Conservation (phyloP, 768 basidiomycete genomes). For the Mycena rebaudengoi region DNA sequence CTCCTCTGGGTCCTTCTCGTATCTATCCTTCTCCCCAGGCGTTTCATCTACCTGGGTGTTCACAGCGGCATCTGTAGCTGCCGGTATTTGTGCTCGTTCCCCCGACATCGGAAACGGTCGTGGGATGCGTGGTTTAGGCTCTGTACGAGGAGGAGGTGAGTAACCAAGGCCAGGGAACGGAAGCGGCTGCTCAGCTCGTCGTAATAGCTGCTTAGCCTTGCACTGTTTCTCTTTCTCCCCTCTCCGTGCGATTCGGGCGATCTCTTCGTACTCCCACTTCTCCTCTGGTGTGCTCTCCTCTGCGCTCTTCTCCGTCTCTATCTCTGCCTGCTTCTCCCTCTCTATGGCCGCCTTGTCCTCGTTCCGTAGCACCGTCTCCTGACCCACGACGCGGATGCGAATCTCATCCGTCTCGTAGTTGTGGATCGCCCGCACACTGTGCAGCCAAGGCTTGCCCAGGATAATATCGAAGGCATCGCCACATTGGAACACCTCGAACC, state of each 20-base stretch:
- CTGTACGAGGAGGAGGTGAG: neutral
- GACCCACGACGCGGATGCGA: neutral
- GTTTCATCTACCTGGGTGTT: too few species aligned
- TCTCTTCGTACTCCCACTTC: neutral
- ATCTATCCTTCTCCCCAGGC: too few species aligned
- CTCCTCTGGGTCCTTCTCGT: too few species aligned
- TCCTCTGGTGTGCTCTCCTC: too few species aligned
- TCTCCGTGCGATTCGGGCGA: neutral
- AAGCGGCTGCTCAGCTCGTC: slow-evolving; percentile 12
- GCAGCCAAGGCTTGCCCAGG: slow-evolving; percentile 19
- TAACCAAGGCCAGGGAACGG: slow-evolving; percentile 17
- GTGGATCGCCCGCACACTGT: slow-evolving; percentile 9
- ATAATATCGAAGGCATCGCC: slow-evolving; percentile 6
- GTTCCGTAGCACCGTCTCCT: slow-evolving; percentile 2
- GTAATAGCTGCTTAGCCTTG: slow-evolving; percentile 6
- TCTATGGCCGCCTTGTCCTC: neutral
- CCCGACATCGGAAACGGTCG: too few species aligned
- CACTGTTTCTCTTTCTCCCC: neutral
- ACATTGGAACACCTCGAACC: slow-evolving; percentile 17
- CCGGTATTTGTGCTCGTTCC: too few species aligned
- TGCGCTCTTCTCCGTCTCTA: neutral
- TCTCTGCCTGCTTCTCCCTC: neutral
- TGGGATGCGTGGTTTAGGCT: neutral
- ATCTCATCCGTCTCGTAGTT: slow-evolving; percentile 13
- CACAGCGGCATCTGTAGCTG: too few species aligned